Percentiles rank a stretch among this genome's conserved stretches.
These are phyloP conservation scores for Thermomucor indicae-seudaticae DNA, from an alignment of 371 early-diverging fungal genomes.

Conservation along the genomic window DNA sequence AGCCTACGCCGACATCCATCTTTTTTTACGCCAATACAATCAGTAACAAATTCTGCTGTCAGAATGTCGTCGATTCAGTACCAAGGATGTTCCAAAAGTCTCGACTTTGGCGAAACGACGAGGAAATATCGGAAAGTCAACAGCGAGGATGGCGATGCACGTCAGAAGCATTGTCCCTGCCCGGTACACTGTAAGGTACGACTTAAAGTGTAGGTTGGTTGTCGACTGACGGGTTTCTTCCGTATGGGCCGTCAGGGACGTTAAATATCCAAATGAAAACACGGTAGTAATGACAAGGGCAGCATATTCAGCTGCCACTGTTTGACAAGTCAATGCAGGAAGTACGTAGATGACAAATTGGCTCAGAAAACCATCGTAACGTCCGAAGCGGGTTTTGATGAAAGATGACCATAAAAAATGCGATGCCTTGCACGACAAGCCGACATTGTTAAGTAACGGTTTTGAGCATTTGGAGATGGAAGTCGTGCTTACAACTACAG, in stretches of 20 bases:
- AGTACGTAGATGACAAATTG: slow-evolving; percentile 32
- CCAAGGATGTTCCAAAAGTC: slow-evolving; percentile 87
- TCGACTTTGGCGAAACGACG: slow-evolving; percentile 91
- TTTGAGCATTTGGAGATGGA: no score
- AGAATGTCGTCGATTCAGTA: slow-evolving; percentile 25
- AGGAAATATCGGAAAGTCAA: slow-evolving; percentile 94
- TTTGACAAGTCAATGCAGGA: slow-evolving; percentile 22
- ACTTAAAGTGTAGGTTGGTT: slow-evolving; percentile 12
- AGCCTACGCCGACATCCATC: slow-evolving; percentile 90
- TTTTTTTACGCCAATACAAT: slow-evolving; percentile 16
- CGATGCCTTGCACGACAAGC: slow-evolving; percentile 32
- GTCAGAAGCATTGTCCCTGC: slow-evolving; percentile 76
- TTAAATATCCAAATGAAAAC: slow-evolving; percentile 6
- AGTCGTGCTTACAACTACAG: slow-evolving; percentile 47
- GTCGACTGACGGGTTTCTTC: slow-evolving; percentile 7
- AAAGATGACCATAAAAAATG: slow-evolving; percentile 23
- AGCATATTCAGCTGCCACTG: slow-evolving; percentile 31
- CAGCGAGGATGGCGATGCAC: slow-evolving; percentile 86
- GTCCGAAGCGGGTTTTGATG: slow-evolving; percentile 5
- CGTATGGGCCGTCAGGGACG: slow-evolving; percentile 1
- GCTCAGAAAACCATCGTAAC: slow-evolving; percentile 11
- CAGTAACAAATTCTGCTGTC: background rate
- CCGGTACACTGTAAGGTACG: slow-evolving; percentile 68
- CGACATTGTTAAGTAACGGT: background rate
- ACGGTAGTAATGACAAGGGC: slow-evolving; percentile 19